These are phyloP conservation scores for Nicotiana benthamiana DNA, from an alignment of 257 asterid genomes.

Conservation along the genomic window DNA sequence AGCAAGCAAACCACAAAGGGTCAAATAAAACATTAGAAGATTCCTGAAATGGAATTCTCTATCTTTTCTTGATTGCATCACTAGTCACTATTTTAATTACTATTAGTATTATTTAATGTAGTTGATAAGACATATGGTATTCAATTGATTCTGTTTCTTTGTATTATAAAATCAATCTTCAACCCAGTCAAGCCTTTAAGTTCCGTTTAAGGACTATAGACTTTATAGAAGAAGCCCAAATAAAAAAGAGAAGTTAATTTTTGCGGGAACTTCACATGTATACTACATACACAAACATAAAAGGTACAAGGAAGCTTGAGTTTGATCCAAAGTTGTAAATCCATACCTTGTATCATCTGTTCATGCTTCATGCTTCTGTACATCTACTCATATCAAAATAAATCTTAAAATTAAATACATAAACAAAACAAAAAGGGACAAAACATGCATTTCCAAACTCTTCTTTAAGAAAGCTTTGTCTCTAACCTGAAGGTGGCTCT, in stretches of 20 bases:
- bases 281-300: background rate
- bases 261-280: background rate
- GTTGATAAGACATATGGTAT: no score
- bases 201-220: no score
- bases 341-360: slow-evolving; percentile 49
- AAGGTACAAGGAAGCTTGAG: background rate
- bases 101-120: no score
- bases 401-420: background rate
- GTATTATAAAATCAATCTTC: background rate
- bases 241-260: no score
- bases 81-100: no score
- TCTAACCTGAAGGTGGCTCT: slow-evolving; percentile 79
- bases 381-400: slow-evolving; percentile 43
- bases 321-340: background rate
- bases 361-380: slow-evolving; percentile 66
- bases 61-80: background rate
- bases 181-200: no score
- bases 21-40: background rate
- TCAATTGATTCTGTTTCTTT: background rate
- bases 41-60: background rate
- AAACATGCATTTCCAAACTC: background rate
- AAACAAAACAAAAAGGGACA: no score
- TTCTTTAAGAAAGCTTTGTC: background rate
- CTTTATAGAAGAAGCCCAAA: background rate
- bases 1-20: background rate